A percentile compares a stretch with the other conserved stretches of the same genome.
Conservation (phyloP, 2,329 filamentous ascomycete species). For the Phialophora chinensis region DNA sequence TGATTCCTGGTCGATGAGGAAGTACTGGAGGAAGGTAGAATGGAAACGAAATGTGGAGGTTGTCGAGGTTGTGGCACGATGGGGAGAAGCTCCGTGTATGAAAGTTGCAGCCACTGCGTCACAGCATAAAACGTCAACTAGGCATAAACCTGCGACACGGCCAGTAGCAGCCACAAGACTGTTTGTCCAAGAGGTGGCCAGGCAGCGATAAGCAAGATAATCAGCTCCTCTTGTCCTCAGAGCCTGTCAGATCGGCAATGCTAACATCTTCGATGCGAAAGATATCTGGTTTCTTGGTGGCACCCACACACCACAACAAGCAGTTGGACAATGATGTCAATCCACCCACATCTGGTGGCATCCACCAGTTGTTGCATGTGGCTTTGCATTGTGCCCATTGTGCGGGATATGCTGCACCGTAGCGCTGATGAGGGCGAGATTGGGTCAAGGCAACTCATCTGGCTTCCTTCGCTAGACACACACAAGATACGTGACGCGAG, state of each 20-base stretch:
- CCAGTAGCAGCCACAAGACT: not conserved
- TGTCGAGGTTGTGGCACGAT: not conserved
- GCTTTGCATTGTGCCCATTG: not conserved
- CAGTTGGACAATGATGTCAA: slow-evolving; percentile 2
- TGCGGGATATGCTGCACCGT: not conserved
- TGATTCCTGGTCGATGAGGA: not conserved
- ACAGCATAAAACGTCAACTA: slow-evolving; percentile 6
- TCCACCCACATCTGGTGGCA: not conserved
- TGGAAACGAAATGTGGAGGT: slow-evolving; percentile 2
- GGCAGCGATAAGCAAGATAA: slow-evolving; percentile 1
- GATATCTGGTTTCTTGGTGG: not conserved
- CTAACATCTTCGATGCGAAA: slow-evolving; percentile 1
- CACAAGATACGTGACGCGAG: not conserved
- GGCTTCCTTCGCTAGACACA: not conserved
- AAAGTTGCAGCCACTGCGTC: slow-evolving; percentile 8
- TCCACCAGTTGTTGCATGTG: slow-evolving; percentile 1
- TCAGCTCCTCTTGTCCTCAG: not conserved
- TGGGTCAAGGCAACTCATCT: not conserved
- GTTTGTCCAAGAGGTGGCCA: not conserved
- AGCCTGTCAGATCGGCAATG: slow-evolving; percentile 7
- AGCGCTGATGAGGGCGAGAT: not conserved
- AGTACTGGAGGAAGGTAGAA: not conserved
- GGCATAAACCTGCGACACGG: slow-evolving; percentile 4
- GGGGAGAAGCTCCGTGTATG: slow-evolving; percentile 3
- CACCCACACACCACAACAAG: not conserved